phyloP scores from a whole-genome alignment of 2,329 filamentous ascomycete genomes.

The Colletotrichum navitas region DNA sequence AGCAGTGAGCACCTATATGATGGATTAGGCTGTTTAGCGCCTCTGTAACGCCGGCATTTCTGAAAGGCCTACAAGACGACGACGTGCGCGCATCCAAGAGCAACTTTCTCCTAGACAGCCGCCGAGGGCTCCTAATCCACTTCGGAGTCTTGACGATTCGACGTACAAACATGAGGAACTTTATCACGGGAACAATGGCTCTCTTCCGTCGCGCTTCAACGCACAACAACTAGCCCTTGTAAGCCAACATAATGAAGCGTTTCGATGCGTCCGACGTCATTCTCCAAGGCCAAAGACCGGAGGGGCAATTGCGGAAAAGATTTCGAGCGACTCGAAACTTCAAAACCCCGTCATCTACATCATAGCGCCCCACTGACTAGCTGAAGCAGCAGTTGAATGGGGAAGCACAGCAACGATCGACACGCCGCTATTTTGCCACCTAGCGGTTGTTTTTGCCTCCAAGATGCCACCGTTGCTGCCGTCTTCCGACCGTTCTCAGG shows the following conservation, averaged over 20 bases:
- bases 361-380: constrained; percentile 12
- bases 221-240: background rate
- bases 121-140: background rate
- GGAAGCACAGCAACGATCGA: constrained; percentile 17
- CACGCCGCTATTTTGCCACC: constrained; percentile 34
- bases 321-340: constrained; percentile 3
- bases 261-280: background rate
- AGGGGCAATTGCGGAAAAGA: background rate
- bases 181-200: background rate
- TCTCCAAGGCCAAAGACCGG: background rate
- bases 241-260: background rate
- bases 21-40: background rate
- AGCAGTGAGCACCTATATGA: constrained; percentile 4
- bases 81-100: background rate
- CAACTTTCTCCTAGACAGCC: background rate
- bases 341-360: constrained; percentile 19
- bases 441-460: constrained; percentile 14
- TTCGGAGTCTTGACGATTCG: background rate
- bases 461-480: constrained; percentile 17
- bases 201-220: background rate
- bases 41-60: background rate
- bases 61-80: background rate
- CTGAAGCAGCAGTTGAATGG: background rate
- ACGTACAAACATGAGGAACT: background rate
- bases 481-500: constrained; percentile 13